phyloP scores from a whole-genome alignment of 1,139 yeast species.

The Meyerozyma athensensis region DNA sequence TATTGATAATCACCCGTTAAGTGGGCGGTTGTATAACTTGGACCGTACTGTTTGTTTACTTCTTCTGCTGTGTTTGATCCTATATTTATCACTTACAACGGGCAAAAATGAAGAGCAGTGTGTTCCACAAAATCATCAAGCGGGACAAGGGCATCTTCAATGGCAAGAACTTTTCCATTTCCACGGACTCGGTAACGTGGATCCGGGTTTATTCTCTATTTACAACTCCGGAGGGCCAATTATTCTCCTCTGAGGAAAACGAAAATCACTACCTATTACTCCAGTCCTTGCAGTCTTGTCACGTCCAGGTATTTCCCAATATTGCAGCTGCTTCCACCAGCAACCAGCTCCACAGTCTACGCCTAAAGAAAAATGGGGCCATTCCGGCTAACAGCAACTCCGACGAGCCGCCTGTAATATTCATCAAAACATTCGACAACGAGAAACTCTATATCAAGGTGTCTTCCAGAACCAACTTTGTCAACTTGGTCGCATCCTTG shows the following conservation, averaged over 20 bases:
- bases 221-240: constrained; percentile 35
- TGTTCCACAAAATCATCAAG: constrained; percentile 26
- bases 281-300: constrained; percentile 38
- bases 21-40: no score
- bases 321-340: constrained; percentile 10
- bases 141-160: constrained; percentile 35
- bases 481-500: constrained; percentile 45
- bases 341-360: neutral
- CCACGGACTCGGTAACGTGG: constrained; percentile 40
- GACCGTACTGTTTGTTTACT: no score
- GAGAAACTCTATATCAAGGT: constrained; percentile 45
- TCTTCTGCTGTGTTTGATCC: neutral
- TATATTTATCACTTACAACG: no score
- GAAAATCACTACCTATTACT: constrained; percentile 32
- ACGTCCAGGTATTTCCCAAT: constrained; percentile 33
- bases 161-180: constrained; percentile 32
- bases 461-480: constrained; percentile 40
- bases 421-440: constrained; percentile 43
- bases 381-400: neutral
- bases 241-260: constrained; percentile 32
- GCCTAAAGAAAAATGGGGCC: neutral
- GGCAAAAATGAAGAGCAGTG: constrained; percentile 2
- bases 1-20: no score
- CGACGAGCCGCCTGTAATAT: constrained; percentile 41
- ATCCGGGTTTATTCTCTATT: constrained; percentile 27